Evolutionary conservation across 306 rosid genomes (phyloP).

Genomic region (Vicia villosa): DNA sequence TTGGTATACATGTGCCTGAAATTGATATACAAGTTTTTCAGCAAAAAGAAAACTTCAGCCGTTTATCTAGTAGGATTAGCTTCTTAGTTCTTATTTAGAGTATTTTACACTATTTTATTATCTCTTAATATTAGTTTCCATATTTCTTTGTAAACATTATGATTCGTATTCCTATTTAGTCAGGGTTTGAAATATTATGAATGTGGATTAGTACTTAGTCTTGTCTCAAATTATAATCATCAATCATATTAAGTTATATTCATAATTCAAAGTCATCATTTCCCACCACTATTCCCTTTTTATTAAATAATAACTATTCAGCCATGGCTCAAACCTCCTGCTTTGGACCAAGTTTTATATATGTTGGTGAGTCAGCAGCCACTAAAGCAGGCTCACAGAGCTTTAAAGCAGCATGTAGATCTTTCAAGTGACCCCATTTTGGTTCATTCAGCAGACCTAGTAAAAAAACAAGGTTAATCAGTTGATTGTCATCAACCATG

Average conservation of each 20-base stretch:
- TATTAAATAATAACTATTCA: conserved; percentile 1
- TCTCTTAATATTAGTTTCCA: background rate
- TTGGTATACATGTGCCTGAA: conserved; percentile 80
- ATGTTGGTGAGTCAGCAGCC: conserved; percentile 71
- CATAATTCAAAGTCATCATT: conserved; percentile 1
- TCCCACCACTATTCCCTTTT: background rate
- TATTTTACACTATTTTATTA: background rate
- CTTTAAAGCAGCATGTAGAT: conserved; percentile 88
- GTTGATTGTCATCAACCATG: conserved; percentile 14
- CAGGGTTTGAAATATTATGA: conserved; percentile 3
- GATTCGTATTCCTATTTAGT: background rate
- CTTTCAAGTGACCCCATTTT: conserved; percentile 98
- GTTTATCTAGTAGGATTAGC: background rate
- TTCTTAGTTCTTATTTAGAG: background rate
- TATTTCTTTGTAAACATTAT: background rate
- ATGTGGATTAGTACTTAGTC: conserved; percentile 4
- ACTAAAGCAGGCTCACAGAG: conserved; percentile 94
- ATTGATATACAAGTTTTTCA: conserved; percentile 29
- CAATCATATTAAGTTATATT: conserved; percentile 8
- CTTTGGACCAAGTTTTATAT: conserved; percentile 82
- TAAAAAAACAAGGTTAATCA: conserved; percentile 35
- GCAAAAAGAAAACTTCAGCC: background rate
- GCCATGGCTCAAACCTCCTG: conserved; percentile 77
- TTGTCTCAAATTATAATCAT: background rate
- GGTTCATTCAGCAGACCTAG: conserved; percentile 85